Base-by-base conservation (phyloP, 164 flowering plant genomes). In the Sedum album region DNA sequence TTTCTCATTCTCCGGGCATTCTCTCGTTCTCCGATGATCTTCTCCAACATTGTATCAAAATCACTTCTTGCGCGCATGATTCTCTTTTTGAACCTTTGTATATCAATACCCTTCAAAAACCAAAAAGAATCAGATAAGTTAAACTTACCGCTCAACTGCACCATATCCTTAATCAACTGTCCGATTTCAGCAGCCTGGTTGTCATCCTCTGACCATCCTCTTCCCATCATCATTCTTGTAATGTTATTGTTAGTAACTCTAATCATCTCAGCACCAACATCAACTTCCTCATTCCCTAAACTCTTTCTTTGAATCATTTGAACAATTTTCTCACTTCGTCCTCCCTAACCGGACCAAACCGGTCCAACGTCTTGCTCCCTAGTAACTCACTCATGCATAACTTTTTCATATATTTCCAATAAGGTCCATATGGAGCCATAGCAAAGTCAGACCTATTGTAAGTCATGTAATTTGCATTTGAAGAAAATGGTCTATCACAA, bases 1-100 rank as follows among this genome's bases (percentile, higher is more conserved):
- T 65, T 68, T 55, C 53, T 23, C 44, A 49, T 44, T 73, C 66
- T 65, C 57, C 76, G 71, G 26, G 61, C 48, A 17, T 60, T 69
- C 64, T 75, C 69, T 71, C 71, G 82, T 23, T 75, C 75, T 20
- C 66, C 51, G 17, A 75, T 51, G 26, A 68, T 49, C n/a, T 60
- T 68, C 63, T 68, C 70, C 30, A 49, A 44, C n/a, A 53, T 33
- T 17, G 30, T 1, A 31, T 68, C 62, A 33, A 68, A 68, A 57
- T 49, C 35, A 60, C 39, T 48, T 6, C 70, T 38, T 10, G 55
- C 70, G 20, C 38, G 42, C 62, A n/a, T n/a, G n/a, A n/a, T n/a
- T n/a, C n/a, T n/a, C n/a, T n/a, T 67, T 42, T 51, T 67, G 57
- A 67, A 67, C 39, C 41, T 26, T 28, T 67, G 69, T 23, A 67